Evolutionary conservation across 2,329 filamentous ascomycete species (phyloP), one percentile per base, ranked within the genome.

Genomic region (Emericellopsis cladophorae): DNA sequence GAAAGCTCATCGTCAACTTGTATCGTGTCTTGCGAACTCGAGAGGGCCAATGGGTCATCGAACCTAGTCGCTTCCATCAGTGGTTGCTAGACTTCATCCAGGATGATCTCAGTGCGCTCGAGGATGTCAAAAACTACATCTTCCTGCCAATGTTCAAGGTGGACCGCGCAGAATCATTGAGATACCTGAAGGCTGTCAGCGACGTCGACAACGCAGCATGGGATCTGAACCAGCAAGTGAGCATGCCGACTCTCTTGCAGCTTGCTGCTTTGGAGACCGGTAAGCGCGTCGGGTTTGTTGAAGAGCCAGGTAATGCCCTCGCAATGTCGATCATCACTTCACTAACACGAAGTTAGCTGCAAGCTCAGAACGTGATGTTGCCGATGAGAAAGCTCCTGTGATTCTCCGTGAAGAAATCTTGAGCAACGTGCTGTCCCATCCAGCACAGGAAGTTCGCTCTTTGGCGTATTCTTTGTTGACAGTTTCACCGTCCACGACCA

Each of bases 401-500:
- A 46, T 58, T 14, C 50, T 70, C 26, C 51, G 60, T 34, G 57
- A 66, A 51, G 55, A 57, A 43, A 58, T 72, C 3, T 57, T 82
- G 7, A 68, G 73, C 31, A 59, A 54, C 29, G 66, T 81, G 4
- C 56, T 81, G 24, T 62, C 63, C 3, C 69, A 75, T 59, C 67
- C 67, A 34, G 76, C 76, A 50, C 65, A 76, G 50, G 67, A 77
- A 46, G 79, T 90, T 40, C 78, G 88, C 23, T 74, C 88, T 21
- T 75, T 88, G n/a, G 85, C 85, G 0, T 71, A 95, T 31, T 86
- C 86, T 23, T 71, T 95, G 11, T 70, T 95, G 7, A 76, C 87
- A 11, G 79, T 81, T 9, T 90, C 86, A 0, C 76, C 79, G 9
- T 77, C 83, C 2, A 81, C 81, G 1, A 87, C 84, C 4, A 78